Evolutionary conservation across 441 rosid species (phyloP), one percentile per base, ranked within the genome.

Genomic region (Euphorbia celastroides): DNA sequence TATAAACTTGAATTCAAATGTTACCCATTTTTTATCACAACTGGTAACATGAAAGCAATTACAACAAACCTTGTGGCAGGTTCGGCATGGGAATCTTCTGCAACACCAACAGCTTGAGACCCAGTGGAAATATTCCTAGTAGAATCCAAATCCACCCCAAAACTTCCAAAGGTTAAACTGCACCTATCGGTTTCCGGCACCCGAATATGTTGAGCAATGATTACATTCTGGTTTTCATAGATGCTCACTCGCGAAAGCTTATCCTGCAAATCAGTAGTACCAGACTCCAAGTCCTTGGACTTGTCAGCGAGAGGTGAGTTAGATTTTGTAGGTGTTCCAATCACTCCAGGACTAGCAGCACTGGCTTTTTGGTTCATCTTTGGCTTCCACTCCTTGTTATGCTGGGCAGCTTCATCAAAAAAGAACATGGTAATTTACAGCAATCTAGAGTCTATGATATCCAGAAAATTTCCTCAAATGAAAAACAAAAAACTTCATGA

Each of bases 361-460:
- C 34, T 74, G 20, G 86, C 68, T 71, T 84, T 93, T 68, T 90
- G 88, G 81, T 74, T 86, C 9, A 86, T 72, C 78, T 90, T 90
- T 65, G 97, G 97, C 78, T 87, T 93, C 97, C 98, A 93, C 72
- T 93, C 90, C 76, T 87, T 93, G 55, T 81, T 81, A 63, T 83
- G 94, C 50, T 81, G 86, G 25, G 82, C 58, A 78, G 84, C 98
- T 89, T 86, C 78, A 80, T 5, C n/a, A 34, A 23, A 57, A 65
- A 73, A 57, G 22, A 23, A 13, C 26, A 51, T 28, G n/a, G 60
- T 69, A 54, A 70, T 65, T 57, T 23, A 64, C 36, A 55, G 55
- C 32, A 20, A 16, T 12, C 22, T 22, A 7, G 55, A 22, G 28
- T 65, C 19, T 19, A 52, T 16, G 7, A 28, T 28, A 64, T 48